Evolutionary conservation across 75 land plant species (phyloP).

Genomic region (Adiantum capillusveneris): DNA sequence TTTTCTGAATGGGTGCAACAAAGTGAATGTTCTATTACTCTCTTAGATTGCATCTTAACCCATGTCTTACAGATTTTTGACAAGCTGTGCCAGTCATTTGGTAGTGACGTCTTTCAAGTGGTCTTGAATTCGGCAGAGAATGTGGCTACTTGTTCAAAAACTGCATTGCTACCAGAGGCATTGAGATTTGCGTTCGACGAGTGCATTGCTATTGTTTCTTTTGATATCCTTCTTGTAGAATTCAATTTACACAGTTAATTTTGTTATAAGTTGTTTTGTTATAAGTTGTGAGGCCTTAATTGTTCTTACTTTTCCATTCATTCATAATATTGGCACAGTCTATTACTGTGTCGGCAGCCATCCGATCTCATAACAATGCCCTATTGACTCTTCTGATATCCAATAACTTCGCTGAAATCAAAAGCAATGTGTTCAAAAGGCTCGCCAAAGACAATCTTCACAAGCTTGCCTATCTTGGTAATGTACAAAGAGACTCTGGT

Average conservation of each 20-base stretch:
- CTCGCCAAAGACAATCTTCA: slow-evolving; percentile 84
- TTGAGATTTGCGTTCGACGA: slow-evolving; percentile 58
- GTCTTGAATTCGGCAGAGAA: slow-evolving; percentile 76
- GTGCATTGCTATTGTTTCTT: slow-evolving; percentile 60
- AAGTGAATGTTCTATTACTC: no score
- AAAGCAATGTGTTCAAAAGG: slow-evolving; percentile 96
- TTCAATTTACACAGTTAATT: no score
- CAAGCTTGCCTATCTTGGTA: slow-evolving; percentile 74
- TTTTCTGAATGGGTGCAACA: background rate
- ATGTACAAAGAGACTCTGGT: no score
- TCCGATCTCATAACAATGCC: slow-evolving; percentile 88
- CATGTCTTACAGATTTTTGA: slow-evolving; percentile 77
- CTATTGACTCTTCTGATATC: slow-evolving; percentile 84
- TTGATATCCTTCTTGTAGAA: slow-evolving; percentile 81
- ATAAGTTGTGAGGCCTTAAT: slow-evolving; percentile 42
- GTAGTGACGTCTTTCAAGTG: slow-evolving; percentile 91
- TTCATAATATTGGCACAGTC: slow-evolving; percentile 91
- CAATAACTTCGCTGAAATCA: slow-evolving; percentile 98
- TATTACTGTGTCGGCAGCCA: slow-evolving; percentile 88
- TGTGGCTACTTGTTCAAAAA: slow-evolving; percentile 59
- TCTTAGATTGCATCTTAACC: slow-evolving; percentile 1
- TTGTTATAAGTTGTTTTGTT: no score
- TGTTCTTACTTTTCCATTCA: slow-evolving; percentile 69
- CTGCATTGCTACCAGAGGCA: slow-evolving; percentile 33
- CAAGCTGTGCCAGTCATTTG: slow-evolving; percentile 86